Base-by-base conservation (phyloP, 768 basidiomycete genomes). In the Gyrodon lividus region DNA sequence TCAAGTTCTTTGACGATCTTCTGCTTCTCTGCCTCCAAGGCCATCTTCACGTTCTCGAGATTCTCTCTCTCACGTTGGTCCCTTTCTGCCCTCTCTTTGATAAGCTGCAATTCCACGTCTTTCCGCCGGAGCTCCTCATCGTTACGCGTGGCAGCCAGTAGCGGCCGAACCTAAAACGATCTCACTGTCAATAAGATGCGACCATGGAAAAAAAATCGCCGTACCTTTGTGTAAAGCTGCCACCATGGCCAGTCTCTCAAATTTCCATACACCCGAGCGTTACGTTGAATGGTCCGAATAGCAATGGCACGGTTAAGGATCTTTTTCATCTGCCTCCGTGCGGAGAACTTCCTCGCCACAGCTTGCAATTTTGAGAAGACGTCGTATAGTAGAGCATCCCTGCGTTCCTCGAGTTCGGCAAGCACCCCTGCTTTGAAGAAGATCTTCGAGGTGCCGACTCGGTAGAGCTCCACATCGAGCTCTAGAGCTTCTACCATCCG, bases 391-490 rank as follows among this genome's bases (percentile, higher is more conserved):
- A 92, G 72, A 12, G 82, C 77, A 68, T 99, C 96, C 14, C 96
- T 75, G 12, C 92, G 79, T 59, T 98, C 97, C 67, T 98, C 97
- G 8, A 98, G 79, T 60, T 96, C 96, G 28, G 97, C 97, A 14
- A 99, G 79, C 4, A 97, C 92, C 4, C 96, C 95, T 2, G 97
- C 95, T 66, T 98, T 98, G 83, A 99, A 98, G 76, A 98, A 99
- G 54, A 98, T 90, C 72, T 99, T 99, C 33, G 93, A 96, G 0
- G 91, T 92, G 6, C 97, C 97, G 48, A 98, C 89, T 62, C 87
- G 89, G 78, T 85, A 97, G 17, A 85, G 77, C 3, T 81, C 74
- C 43, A 87, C 84, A 65, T 97, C 94, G 31, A 99, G 81, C 42
- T 95, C 90, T 38, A 98, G 76, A 5, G 89, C 83, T 51, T 86